Evolutionary conservation across 1,284 basidiomycete genomes (phyloP), one percentile per base, ranked within the genome.

Genomic region (Ceratobasidium sp.): DNA sequence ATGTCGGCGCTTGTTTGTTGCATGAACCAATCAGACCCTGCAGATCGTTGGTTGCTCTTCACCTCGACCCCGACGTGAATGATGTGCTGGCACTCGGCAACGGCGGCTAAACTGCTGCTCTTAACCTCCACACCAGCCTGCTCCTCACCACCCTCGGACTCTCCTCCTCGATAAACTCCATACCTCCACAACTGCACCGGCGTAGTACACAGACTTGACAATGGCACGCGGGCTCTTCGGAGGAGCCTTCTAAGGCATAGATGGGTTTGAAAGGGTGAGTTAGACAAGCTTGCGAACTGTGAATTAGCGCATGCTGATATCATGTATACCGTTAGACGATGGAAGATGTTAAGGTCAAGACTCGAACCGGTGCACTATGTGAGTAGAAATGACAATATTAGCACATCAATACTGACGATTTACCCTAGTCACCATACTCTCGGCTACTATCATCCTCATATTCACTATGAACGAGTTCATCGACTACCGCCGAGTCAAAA

Each of bases 281-380:
- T 23, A 12, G 15, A 38, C 33, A 13, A 15, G 2, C 33, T 33
- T 33, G 7, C 23, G 5, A 4, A 7, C 3, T 10, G 23, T 61
- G 33, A 33, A 33, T 33, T 33, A 10, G 7, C 77, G 80, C 71
- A 74, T 80, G 66, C 64, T 69, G 26, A 61, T 28, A 61, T 61
- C 12, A 33, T 33, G 28, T 20, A 33, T 38, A 20, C 28, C 80
- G n/a, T 38, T 83, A 97, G 97, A 98, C 96, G 50, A 95, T 95
- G 86, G 96, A 98, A 84, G 96, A 98, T 89, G 96, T 98, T 80
- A 98, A 98, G 87, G 94, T 98, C 87, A 96, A 96, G 88, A 98
- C 97, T 56, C 91, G 94, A 80, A 96, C 95, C 54, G 96, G 96
- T 81, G 96, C 95, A 82, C 87, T 97, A 82, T 88, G 96, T 97